Evolutionary conservation across 768 basidiomycete species (phyloP).

Genomic region (Amanita molliuscula): DNA sequence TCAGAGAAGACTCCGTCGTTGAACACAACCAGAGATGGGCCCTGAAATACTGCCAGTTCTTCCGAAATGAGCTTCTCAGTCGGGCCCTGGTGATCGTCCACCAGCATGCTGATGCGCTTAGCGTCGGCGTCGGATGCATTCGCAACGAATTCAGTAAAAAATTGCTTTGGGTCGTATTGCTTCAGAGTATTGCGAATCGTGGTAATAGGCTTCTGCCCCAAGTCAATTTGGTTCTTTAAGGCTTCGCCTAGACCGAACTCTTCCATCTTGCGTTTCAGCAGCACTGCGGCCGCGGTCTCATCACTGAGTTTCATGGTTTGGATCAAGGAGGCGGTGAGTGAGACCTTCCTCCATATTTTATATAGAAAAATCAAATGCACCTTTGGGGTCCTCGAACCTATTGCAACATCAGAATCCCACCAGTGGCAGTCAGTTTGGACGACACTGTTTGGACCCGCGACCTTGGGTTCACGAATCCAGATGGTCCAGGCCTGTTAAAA

Average conservation of each 20-base stretch:
- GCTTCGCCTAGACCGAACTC: slow-evolving; percentile 25
- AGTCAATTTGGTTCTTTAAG: slow-evolving; percentile 23
- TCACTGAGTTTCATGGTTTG: too few species aligned
- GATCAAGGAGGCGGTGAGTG: too few species aligned
- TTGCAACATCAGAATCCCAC: too few species aligned
- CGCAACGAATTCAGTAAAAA: slow-evolving; percentile 40
- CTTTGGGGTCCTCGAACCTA: too few species aligned
- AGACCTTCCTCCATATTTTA: too few species aligned
- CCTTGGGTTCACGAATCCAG: too few species aligned
- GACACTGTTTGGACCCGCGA: too few species aligned
- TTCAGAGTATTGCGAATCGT: slow-evolving; percentile 31
- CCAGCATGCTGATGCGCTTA: slow-evolving; percentile 26
- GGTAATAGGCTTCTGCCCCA: slow-evolving; percentile 31
- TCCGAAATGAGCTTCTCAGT: slow-evolving; percentile 19
- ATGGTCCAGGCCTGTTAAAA: too few species aligned
- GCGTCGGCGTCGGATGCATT: slow-evolving; percentile 44
- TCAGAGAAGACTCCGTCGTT: slow-evolving; percentile 32
- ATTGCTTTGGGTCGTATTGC: slow-evolving; percentile 31
- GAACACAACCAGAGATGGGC: slow-evolving; percentile 29
- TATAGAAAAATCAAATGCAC: too few species aligned
- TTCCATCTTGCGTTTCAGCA: slow-evolving; percentile 17
- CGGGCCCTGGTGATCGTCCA: slow-evolving; percentile 20
- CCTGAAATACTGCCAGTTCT: slow-evolving; percentile 23
- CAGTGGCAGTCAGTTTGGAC: too few species aligned
- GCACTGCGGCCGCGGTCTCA: too few species aligned